These are phyloP conservation scores for Posidonia australis DNA, from an alignment of 106 monocot species.

Conservation along the genomic window DNA sequence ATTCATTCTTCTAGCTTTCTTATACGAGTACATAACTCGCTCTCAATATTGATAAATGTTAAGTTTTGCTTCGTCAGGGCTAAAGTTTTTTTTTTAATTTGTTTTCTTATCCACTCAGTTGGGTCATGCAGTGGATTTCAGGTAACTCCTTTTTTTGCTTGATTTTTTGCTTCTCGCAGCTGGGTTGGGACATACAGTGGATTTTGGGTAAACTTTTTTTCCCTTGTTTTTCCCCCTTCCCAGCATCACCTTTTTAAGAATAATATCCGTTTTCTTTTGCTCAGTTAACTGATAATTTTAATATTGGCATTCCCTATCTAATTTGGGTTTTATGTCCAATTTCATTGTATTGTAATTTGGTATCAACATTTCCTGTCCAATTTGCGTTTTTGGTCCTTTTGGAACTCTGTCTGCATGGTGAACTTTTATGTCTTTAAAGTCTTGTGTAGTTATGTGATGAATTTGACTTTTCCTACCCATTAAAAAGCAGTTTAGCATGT, in stretches of 20 bases:
- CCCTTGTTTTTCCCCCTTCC: neutral
- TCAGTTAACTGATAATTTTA: neutral
- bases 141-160: neutral
- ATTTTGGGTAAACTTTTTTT: neutral
- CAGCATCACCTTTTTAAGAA: neutral
- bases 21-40: neutral
- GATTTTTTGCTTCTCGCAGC: neutral
- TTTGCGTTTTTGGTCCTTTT: neutral
- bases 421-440: neutral
- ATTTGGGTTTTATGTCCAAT: neutral
- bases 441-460: neutral
- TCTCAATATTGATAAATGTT: no score
- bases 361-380: neutral
- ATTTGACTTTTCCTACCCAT: neutral
- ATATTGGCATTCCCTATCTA: neutral
- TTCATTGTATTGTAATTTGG: neutral
- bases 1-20: neutral
- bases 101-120: neutral
- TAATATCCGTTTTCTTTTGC: neutral
- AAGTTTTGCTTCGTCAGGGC: neutral
- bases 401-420: neutral
- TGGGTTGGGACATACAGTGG: neutral
- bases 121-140: neutral
- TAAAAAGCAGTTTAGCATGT: no score
- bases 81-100: neutral